Evolutionary conservation across 371 early-diverging fungal species (phyloP).

Genomic region (Entomophthora muscae): DNA sequence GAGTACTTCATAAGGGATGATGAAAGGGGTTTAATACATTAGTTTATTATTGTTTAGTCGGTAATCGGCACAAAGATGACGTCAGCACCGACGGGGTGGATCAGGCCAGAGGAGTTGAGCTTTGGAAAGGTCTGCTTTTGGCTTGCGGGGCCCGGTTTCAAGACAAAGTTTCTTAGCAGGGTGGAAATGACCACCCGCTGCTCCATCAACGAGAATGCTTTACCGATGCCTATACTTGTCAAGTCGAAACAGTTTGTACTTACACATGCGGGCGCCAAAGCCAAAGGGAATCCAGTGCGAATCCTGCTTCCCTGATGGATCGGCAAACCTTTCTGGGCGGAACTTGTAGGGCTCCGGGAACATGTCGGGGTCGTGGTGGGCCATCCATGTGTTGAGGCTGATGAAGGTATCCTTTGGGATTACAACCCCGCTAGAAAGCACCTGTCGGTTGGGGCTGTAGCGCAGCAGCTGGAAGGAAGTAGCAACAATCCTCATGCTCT

Average conservation of each 20-base stretch:
- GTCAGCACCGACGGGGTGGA: too few relatives aligned
- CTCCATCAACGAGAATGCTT: constrained; percentile 31
- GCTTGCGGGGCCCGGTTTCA: too few relatives aligned
- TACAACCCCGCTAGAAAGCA: background rate
- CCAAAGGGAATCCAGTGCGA: constrained; percentile 24
- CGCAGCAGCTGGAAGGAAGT: background rate
- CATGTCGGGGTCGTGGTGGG: background rate
- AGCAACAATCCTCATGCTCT: background rate
- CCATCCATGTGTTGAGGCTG: background rate
- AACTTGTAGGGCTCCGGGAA: background rate
- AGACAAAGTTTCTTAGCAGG: constrained; percentile 13
- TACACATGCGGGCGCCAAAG: constrained; percentile 14
- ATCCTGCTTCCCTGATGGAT: constrained; percentile 20
- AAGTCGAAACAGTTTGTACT: constrained; percentile 11
- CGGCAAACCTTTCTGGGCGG: background rate
- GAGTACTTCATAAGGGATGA: too few relatives aligned
- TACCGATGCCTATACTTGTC: constrained; percentile 18
- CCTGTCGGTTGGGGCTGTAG: background rate
- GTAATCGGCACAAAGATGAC: too few relatives aligned
- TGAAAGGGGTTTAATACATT: too few relatives aligned
- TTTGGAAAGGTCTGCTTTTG: too few relatives aligned
- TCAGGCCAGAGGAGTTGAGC: too few relatives aligned
- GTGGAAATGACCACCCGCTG: constrained; percentile 29
- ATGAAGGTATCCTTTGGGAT: background rate
- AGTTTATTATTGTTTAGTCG: too few relatives aligned